Evolutionary conservation across 345 rosid genomes (phyloP).

Genomic region (Rubroshorea leprosula): DNA sequence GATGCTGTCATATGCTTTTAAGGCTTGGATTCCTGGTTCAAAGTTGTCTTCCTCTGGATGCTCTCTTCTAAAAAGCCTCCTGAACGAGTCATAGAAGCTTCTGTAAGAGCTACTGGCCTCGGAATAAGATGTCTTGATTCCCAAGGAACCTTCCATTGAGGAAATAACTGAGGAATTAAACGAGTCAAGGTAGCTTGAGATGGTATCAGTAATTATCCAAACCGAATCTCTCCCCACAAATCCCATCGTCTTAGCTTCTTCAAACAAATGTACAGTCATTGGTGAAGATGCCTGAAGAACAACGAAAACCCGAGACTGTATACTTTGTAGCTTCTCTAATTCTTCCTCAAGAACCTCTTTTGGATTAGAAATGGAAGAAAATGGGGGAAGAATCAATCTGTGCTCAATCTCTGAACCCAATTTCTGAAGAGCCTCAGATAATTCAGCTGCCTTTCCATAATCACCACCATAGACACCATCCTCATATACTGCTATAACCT

Average conservation of each 20-base stretch:
- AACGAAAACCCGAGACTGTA: conserved; percentile 36
- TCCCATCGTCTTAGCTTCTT: conserved; percentile 34
- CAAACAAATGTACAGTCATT: conserved; percentile 29
- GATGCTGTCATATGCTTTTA: conserved; percentile 42
- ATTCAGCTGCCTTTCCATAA: conserved; percentile 22
- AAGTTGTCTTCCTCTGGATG: conserved; percentile 25
- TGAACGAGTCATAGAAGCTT: conserved; percentile 24
- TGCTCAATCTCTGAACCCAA: conserved; percentile 34
- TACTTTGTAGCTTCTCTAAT: conserved; percentile 16
- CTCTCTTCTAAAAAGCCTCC: conserved; percentile 8
- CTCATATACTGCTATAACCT: conserved; percentile 34
- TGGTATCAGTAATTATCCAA: conserved; percentile 36
- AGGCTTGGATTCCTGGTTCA: conserved; percentile 30
- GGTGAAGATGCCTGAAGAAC: conserved; percentile 39
- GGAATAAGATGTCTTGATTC: conserved; percentile 29
- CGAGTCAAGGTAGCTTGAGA: conserved; percentile 30
- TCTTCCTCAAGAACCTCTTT: conserved; percentile 20
- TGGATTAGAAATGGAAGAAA: conserved; percentile 22
- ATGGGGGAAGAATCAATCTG: conserved; percentile 33
- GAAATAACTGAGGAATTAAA: conserved; percentile 30
- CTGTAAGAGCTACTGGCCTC: conserved; percentile 11
- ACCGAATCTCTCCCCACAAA: conserved; percentile 32
- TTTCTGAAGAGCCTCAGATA: conserved; percentile 27
- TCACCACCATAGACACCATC: conserved; percentile 28
- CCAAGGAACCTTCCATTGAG: conserved; percentile 43